Percentiles rank a stretch among this genome's conserved stretches.
Evolutionary conservation across 2,329 filamentous ascomycete genomes (phyloP).

Genomic region (Aspergillus sp.): DNA sequence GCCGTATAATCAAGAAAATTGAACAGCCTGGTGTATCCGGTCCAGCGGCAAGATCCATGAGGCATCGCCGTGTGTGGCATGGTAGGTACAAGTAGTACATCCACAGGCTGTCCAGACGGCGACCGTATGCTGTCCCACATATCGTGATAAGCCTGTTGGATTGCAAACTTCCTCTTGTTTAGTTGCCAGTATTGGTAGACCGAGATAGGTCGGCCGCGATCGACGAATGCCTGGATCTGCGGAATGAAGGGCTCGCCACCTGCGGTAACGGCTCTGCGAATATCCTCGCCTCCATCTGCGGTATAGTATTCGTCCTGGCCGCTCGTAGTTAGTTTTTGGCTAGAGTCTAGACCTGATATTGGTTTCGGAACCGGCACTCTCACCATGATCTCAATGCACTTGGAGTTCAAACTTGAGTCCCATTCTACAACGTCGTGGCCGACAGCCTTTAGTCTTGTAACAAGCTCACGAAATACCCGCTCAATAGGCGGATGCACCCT

Average conservation of each 20-base stretch:
- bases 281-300: slow-evolving; percentile 3
- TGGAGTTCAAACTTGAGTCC: background rate
- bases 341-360: background rate
- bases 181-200: slow-evolving; percentile 5
- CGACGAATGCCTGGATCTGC: background rate
- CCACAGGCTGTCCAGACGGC: slow-evolving; percentile 2
- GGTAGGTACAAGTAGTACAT: slow-evolving; percentile 1
- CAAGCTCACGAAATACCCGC: background rate
- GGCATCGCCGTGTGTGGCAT: slow-evolving; percentile 2
- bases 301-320: slow-evolving; percentile 3
- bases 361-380: background rate
- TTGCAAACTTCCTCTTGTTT: background rate
- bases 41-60: slow-evolving; percentile 1
- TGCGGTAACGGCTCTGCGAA: slow-evolving; percentile 1
- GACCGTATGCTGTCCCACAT: slow-evolving; percentile 1
- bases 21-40: slow-evolving; percentile 2
- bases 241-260: slow-evolving; percentile 3
- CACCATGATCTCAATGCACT: background rate
- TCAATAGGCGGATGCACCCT: slow-evolving; percentile 1
- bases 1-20: slow-evolving; percentile 4
- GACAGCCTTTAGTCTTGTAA: background rate
- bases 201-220: slow-evolving; percentile 1
- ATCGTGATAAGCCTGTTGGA: slow-evolving; percentile 2
- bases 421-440: slow-evolving; percentile 2
- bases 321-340: background rate